Evolutionary conservation across 495 filamentous ascomycete genomes (phyloP), one percentile per base, ranked within the genome.

Genomic region (Evernia prunastri): DNA sequence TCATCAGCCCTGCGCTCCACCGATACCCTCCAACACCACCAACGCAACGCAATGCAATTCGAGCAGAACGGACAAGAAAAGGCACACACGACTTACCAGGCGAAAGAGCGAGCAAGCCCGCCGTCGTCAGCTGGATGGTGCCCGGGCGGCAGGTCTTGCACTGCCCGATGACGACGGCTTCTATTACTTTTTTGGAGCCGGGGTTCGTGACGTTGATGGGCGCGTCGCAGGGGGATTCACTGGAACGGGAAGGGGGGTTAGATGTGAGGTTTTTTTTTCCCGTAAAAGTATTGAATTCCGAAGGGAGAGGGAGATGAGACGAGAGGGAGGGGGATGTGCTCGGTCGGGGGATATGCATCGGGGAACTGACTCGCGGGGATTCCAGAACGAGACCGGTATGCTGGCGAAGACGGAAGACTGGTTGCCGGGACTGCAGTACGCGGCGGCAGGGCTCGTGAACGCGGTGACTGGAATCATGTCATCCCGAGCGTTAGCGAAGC

Each of bases 121-220:
- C 9, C 0, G 9, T 25, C 4, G 60, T 63, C 10, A 63, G 51
- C 27, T 39, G 23, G 12, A 56, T 63, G 8, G 40, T 18, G 25
- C 31, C 35, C 1, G 13, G 23, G 23, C 17, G 9, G 23, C 60
- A 63, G 6, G 33, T 20, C 2, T 18, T 9, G 37, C 60, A 63
- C 35, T 63, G 17, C 0, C n/a, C 60, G n/a, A 63, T 37, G 1
- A 42, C 51, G n/a, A 56, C 17, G 4, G 60, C 60, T 27, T 23
- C 10, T 1, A 63, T 63, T 5, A 23, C 56, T 18, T 63, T 56
- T 29, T 11, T 42, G 1, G 47, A 56, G 39, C 47, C 43, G 7
- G 60, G 60, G 29, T 63, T 54, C 17, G 60, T 63, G 25, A 63
- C 31, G 29, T 56, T 63, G 9, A 63, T 56, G 7, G 49, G 49